Evolutionary conservation across 495 filamentous ascomycete species (phyloP), one percentile per base, ranked within the genome.

Genomic region (Aspergillus campestris): DNA sequence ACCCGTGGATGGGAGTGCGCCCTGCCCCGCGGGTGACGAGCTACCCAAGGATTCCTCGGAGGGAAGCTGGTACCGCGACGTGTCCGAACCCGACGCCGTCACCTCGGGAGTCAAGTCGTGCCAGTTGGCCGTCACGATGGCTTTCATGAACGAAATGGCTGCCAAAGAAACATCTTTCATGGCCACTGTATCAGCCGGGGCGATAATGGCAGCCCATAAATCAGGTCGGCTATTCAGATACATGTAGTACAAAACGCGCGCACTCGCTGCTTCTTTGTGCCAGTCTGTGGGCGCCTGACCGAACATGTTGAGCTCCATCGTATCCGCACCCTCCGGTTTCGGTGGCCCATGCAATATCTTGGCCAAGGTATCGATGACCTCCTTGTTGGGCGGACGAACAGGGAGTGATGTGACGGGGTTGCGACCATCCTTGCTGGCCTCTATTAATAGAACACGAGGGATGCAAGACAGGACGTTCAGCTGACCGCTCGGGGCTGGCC

Each of bases 101-200:
- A 47, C 45, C 8, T 51, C 58, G 5, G 45, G 51, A 7, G 69
- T 56, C 28, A 71, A 53, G 6, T 51, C 53, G 9, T 59, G 52
- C 81, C 81, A 84, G 34, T 74, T 70, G 3, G 80, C 74, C 5
- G 66, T 75, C 35, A 79, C 65, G 41, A 84, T 61, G 12, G 72
- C 63, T 13, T 60, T 54, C 45, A 83, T 73, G 27, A 81, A 64
- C 3, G 59, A 60, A 12, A 81, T 66, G 0, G 81, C 75, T 27
- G 79, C 65, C 9, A 82, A 51, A 0, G 79, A 79, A 9, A 67
- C 58, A 24, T 83, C 79, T 48, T 71, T 73, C 61, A 83, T 70
- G 2, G 73, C 79, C 7, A 83, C 49, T 15, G 75, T 70, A 30
- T 81, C 78, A 8, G 79, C 77, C 11, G 74, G 66, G 8, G 58